These are phyloP conservation scores for Juncus effusus DNA, from an alignment of 176 grass and related monocot species.

Conservation along the genomic window DNA sequence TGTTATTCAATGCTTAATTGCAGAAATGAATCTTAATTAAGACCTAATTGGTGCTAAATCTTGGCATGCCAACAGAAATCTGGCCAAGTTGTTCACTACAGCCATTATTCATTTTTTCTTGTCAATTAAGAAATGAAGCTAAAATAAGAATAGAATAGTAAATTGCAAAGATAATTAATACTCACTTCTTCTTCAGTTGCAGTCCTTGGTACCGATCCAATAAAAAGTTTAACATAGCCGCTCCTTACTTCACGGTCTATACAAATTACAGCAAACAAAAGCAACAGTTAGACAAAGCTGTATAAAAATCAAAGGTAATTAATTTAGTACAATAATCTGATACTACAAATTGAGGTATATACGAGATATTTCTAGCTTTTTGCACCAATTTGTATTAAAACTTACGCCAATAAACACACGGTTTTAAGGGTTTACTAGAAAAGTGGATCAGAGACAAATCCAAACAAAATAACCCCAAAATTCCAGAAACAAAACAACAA, in stretches of 20 bases:
- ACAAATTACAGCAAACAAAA: constrained; percentile 26
- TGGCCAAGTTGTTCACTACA: background rate
- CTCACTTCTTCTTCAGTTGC: constrained; percentile 89
- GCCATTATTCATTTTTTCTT: constrained; percentile 13
- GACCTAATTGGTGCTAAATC: too few species aligned
- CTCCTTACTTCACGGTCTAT: constrained; percentile 63
- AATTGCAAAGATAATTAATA: constrained; percentile 15
- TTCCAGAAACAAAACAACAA: background rate
- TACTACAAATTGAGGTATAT: background rate
- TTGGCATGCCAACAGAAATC: too few species aligned
- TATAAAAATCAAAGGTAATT: background rate
- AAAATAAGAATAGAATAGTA: constrained; percentile 16
- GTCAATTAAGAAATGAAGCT: background rate
- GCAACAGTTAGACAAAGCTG: background rate
- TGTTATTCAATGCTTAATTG: too few species aligned
- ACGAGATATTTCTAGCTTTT: background rate
- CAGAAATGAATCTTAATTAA: too few species aligned
- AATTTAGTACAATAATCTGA: constrained; percentile 7
- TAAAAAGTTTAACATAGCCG: constrained; percentile 87
- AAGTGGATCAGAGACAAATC: background rate
- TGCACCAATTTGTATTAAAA: background rate
- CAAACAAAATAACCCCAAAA: background rate
- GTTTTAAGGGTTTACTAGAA: background rate
- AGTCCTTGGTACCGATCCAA: constrained; percentile 87
- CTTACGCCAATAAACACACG: background rate